phyloP scores from a whole-genome alignment of 2,329 filamentous ascomycete species.

The Pseudogymnoascus verrucosus region DNA sequence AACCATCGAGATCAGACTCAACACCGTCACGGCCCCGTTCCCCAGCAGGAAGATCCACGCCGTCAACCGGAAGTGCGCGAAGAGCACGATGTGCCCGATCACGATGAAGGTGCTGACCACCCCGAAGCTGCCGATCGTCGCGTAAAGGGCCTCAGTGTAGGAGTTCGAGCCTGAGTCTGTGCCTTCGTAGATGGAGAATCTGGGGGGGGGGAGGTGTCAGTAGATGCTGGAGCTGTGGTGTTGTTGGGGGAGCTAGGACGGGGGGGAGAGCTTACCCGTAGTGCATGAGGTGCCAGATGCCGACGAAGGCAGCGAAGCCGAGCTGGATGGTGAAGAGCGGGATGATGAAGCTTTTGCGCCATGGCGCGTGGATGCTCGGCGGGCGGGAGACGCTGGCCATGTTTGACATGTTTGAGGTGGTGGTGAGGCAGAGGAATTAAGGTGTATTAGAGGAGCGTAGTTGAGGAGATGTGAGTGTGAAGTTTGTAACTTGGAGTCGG shows the following conservation, averaged over 20 bases:
- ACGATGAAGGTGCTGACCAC: not conserved
- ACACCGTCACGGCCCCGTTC: not conserved
- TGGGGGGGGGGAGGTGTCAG: not conserved
- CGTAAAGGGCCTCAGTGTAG: not conserved
- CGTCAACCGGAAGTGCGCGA: not conserved
- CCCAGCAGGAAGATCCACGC: not conserved
- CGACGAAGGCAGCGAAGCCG: not conserved
- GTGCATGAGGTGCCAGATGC: not conserved
- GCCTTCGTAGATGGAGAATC: not conserved
- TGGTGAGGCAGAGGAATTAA: not conserved
- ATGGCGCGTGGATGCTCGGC: not conserved
- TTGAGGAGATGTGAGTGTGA: not conserved
- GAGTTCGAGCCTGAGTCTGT: not conserved
- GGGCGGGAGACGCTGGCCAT: not conserved
- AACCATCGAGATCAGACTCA: too few species aligned
- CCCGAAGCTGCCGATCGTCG: not conserved
- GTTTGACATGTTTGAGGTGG: not conserved
- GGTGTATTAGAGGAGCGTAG: not conserved
- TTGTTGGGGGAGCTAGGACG: not conserved
- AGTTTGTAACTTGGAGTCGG: not conserved
- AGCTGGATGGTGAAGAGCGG: not conserved
- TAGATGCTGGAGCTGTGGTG: not conserved
- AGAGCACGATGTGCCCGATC: not conserved
- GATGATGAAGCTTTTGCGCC: conserved; percentile 3
- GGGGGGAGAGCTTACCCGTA: not conserved